Evolutionary conservation across 441 rosid genomes (phyloP).

Genomic region (Mallotus japonicus): DNA sequence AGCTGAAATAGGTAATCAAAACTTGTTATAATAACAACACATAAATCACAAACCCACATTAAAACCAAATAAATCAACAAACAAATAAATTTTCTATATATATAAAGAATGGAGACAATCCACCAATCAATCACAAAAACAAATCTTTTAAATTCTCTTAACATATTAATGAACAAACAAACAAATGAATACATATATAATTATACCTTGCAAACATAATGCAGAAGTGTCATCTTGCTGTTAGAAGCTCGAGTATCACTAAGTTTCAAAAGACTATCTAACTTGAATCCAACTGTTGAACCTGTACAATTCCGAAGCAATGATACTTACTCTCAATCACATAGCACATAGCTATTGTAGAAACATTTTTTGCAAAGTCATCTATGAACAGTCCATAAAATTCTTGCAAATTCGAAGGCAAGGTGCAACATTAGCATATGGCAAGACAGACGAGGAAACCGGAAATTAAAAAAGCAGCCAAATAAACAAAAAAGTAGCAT

Average conservation of each 20-base stretch:
- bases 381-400: not conserved
- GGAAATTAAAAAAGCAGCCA: not conserved
- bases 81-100: not conserved
- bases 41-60: no score
- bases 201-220: constrained; percentile 93
- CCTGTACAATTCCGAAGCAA: constrained; percentile 49
- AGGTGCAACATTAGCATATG: not conserved
- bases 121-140: not conserved
- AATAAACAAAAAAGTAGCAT: not conserved
- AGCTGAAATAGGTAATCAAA: no score
- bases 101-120: not conserved
- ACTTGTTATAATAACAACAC: no score
- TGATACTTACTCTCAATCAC: constrained; percentile 16
- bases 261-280: constrained; percentile 95
- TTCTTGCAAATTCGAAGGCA: not conserved
- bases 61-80: no score
- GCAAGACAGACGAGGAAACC: not conserved
- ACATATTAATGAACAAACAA: not conserved
- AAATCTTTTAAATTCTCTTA: not conserved
- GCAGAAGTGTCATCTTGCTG: constrained; percentile 97
- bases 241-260: constrained; percentile 89
- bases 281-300: constrained; percentile 96
- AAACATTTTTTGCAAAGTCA: not conserved
- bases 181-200: not conserved
- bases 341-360: not conserved